Evolutionary conservation across 495 filamentous ascomycete genomes (phyloP).

Genomic region (Chaetomium cochliodes): DNA sequence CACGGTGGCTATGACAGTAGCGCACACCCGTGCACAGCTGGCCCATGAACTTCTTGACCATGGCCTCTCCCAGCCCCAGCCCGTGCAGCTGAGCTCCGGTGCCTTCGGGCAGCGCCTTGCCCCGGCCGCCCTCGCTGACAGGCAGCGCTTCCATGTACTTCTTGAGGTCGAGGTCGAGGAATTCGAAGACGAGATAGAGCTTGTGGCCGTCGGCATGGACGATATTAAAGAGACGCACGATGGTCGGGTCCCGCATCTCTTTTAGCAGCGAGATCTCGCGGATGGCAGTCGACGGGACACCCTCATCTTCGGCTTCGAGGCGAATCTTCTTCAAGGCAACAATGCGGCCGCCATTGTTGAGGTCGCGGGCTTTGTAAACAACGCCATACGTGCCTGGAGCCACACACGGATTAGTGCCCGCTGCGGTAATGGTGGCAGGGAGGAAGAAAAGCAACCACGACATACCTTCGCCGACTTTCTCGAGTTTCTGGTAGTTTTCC

Average conservation of each 20-base stretch:
- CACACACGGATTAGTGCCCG: conserved; percentile 3
- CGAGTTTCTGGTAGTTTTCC: conserved; percentile 99
- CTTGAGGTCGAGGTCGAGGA: conserved; percentile 90
- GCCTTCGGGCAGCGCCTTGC: conserved; percentile 83
- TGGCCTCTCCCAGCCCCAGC: conserved; percentile 79
- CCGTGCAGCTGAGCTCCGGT: conserved; percentile 61
- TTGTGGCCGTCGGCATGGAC: conserved; percentile 97
- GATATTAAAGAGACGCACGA: conserved; percentile 88
- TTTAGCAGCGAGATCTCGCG: conserved; percentile 95
- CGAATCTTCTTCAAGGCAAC: conserved; percentile 98
- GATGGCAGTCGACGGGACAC: conserved; percentile 93
- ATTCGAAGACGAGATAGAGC: conserved; percentile 92
- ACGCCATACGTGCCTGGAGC: conserved; percentile 81
- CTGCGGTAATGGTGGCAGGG: background rate
- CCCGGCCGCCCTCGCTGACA: conserved; percentile 82
- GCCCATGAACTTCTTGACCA: conserved; percentile 98
- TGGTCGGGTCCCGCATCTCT: conserved; percentile 95
- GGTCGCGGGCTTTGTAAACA: conserved; percentile 87
- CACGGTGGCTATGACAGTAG: conserved; percentile 94
- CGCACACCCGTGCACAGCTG: conserved; percentile 87
- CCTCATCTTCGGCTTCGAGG: conserved; percentile 95
- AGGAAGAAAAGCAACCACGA: conserved; percentile 14
- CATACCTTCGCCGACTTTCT: conserved; percentile 98
- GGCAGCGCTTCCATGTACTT: conserved; percentile 99
- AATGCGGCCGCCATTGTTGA: conserved; percentile 71